Conservation (phyloP, 2,329 filamentous ascomycete species). For the Pseudonectria buxi region DNA sequence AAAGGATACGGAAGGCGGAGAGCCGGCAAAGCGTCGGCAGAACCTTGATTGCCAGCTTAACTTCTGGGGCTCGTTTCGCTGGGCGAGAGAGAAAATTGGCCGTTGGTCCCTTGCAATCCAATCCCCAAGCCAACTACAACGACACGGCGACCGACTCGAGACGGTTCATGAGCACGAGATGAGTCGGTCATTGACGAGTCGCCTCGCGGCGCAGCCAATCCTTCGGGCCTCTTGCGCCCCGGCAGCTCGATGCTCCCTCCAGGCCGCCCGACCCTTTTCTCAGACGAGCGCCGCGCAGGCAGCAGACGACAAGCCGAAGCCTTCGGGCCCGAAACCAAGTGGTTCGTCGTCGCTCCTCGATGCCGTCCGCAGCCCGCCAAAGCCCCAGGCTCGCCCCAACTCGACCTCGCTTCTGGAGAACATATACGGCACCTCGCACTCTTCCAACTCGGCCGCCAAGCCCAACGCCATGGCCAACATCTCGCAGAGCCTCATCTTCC, state of each 20-base stretch:
- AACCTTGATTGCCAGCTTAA: conserved; percentile 8
- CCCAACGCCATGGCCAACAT: conserved; percentile 28
- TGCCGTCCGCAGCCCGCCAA: no score
- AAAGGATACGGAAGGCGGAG: conserved; percentile 24
- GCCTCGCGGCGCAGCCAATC: conserved; percentile 36
- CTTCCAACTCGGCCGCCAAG: conserved; percentile 9
- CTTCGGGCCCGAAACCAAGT: conserved; percentile 12
- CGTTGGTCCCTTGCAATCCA: conserved; percentile 12
- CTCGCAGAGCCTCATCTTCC: conserved; percentile 34
- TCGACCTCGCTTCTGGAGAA: conserved; percentile 27
- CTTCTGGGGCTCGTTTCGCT: conserved; percentile 1
- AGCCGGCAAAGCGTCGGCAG: conserved; percentile 29
- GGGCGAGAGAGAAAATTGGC: conserved; percentile 20
- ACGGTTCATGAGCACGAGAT: conserved; percentile 29
- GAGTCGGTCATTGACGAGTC: conserved; percentile 37
- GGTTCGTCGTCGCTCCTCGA: no score
- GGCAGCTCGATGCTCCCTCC: conserved; percentile 14
- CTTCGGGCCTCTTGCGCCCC: conserved; percentile 20
- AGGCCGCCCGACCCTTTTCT: conserved; percentile 31
- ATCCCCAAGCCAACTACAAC: conserved; percentile 7
- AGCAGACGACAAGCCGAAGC: conserved; percentile 18
- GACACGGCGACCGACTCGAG: conserved; percentile 2
- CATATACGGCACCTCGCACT: conserved; percentile 25
- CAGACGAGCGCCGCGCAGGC: conserved; percentile 28
- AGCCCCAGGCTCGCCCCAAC: conserved; percentile 16